Base-by-base conservation (phyloP, 176 grass and related monocot genomes). In the Phoenix dactylifera region DNA sequence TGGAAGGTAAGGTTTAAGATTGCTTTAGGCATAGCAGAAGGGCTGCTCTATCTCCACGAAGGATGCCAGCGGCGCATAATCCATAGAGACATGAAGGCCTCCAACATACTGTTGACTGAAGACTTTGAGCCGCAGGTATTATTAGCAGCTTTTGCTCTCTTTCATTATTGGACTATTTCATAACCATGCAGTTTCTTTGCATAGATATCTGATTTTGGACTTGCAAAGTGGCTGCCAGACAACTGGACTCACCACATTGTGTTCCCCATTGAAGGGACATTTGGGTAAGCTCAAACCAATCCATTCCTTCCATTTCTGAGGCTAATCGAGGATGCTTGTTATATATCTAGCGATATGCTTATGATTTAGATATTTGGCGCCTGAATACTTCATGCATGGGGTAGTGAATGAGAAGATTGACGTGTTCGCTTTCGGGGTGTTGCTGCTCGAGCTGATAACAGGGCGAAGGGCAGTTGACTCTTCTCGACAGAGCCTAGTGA, bases 341-440 rank as follows among this genome's bases (percentile, higher is more conserved):
- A 44, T 44, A 44, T 44, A 44, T 44, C 35, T 44, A 10, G 1
- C 35, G 0, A 44, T 39, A 12, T 39, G 35, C 35, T 44, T 12
- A 35, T 70, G 48, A 12, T 62, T 65, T 49, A 98, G 93, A 17
- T 98, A 98, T 70, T 80, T 98, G 76, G 88, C 93, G 24, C 93
- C 93, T 5, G 93, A 98, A 71, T 98, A 98, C 59, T 98, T 98
- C 60, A 98, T 98, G 94, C 94, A 98, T 62, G 94, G 94, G 16
- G 77, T 93, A 67, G 74, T 92, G 66, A 98, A 89, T 56, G 94
- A 98, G 78, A 98, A 98, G 77, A 93, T 85, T 0, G 94, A 98
- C 24, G 88, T 98, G 24, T 98, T 98, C 24, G 88, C 94, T 15
- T 93, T 88, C 24, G 94, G 94, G 35, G 94, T 98, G 62, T 66